These are phyloP conservation scores for Erodium texanum DNA, from an alignment of 441 rosid species.

Conservation along the genomic window DNA sequence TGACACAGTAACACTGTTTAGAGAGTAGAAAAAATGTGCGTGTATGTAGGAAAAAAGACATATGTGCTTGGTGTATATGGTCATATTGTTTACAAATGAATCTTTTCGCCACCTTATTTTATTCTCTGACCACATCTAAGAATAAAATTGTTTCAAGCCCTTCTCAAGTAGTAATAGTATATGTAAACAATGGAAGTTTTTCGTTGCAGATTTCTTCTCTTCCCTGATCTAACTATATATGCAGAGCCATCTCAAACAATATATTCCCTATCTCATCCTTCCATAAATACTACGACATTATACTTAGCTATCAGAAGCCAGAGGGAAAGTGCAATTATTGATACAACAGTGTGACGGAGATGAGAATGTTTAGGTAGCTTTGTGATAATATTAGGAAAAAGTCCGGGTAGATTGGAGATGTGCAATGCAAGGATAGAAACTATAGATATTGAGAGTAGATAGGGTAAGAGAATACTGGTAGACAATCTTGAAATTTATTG, in stretches of 20 bases:
- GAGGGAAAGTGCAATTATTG: no score
- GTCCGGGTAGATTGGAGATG: no score
- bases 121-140: background rate
- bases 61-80: background rate
- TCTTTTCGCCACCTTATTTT: background rate
- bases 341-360: no score
- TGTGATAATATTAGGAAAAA: no score
- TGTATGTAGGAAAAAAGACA: background rate
- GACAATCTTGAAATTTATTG: no score
- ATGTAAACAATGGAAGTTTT: background rate
- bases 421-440: no score
- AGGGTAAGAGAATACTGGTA: no score
- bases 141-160: background rate
- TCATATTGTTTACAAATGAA: background rate
- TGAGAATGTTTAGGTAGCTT: no score
- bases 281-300: no score
- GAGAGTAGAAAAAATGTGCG: background rate
- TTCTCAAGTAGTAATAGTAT: background rate
- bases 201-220: background rate
- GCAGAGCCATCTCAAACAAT: background rate
- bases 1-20: background rate
- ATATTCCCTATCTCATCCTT: no score
- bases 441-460: no score
- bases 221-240: background rate
- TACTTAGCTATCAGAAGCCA: no score